Percentiles rank a stretch among this genome's conserved stretches.
These are phyloP conservation scores for Ganoderma lingzhi DNA, from an alignment of 1,284 basidiomycete species.

Conservation along the genomic window DNA sequence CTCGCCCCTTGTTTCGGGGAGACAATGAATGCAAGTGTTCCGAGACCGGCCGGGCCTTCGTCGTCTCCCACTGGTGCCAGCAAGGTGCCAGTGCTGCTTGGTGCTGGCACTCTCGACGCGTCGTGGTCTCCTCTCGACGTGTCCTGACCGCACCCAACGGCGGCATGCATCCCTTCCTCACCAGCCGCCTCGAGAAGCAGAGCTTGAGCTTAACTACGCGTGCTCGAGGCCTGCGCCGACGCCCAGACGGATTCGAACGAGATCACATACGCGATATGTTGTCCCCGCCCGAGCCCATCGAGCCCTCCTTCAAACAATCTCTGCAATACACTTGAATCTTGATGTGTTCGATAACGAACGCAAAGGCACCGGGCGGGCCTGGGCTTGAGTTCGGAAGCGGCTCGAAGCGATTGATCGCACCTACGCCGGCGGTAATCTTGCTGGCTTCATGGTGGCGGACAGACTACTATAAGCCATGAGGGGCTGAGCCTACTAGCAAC, in stretches of 20 bases:
- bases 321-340: neutral
- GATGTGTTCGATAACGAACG: neutral
- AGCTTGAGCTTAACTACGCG: slow-evolving; percentile 3
- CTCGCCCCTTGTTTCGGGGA: slow-evolving; percentile 1
- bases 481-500: neutral
- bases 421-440: too few relatives aligned
- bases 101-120: neutral
- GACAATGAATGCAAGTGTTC: neutral
- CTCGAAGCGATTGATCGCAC: neutral
- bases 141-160: neutral
- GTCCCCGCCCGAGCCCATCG: neutral
- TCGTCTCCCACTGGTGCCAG: too few relatives aligned
- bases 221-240: neutral
- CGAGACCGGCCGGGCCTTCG: neutral
- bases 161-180: neutral
- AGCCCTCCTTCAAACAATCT: neutral
- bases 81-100: too few relatives aligned
- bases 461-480: neutral
- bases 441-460: too few relatives aligned
- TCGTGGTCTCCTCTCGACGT: slow-evolving; percentile 1
- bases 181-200: neutral
- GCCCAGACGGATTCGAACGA: neutral
- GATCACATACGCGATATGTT: neutral
- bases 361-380: neutral
- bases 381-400: neutral